Evolutionary conservation across 768 basidiomycete genomes (phyloP), one percentile per base, ranked within the genome.

Genomic region (Hebeloma cylindrosporum): DNA sequence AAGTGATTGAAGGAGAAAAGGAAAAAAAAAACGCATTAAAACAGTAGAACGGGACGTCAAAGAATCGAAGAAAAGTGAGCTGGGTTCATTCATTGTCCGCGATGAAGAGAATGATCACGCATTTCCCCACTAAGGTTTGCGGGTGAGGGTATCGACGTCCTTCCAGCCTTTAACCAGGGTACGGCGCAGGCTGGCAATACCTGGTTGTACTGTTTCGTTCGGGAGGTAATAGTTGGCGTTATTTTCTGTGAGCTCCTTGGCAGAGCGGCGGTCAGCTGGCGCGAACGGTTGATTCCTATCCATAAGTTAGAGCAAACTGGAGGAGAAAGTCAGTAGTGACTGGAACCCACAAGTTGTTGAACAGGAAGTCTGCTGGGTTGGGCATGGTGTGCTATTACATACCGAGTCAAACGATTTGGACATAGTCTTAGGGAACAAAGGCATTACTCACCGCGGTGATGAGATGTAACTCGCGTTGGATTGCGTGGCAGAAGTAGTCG

Each of bases 381-480:
- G 77, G 74, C 31, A 67, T 65, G 8, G 78, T 74, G 67, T 85
- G 82, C 79, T 74, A 40, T 10, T 45, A 41, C 49, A 39, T 53
- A 44, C 29, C 26, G 10, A 13, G 9, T 25, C 20, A 26, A 26
- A 26, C 11, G 33, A 28, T 18, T 35, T 31, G 34, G 21, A 3
- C 13, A 29, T 8, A 37, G n/a, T n/a, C n/a, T n/a, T n/a, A n/a
- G n/a, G n/a, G n/a, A n/a, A n/a, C 50, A 16, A 22, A 11, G 61
- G 39, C 36, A 32, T 22, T 17, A 67, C 81, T 40, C 61, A 85
- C 82, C 50, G 79, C 77, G 8, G 84, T 85, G 59, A 89, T 81
- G 60, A 85, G 80, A 48, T 83, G 79, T 6, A 89, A 66, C 56
- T 88, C 85, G 25, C 79, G 70, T 52, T 82, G 79, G 52, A 89